These are phyloP conservation scores for Lyophyllum semitale DNA, from an alignment of 768 basidiomycete genomes.

Conservation along the genomic window DNA sequence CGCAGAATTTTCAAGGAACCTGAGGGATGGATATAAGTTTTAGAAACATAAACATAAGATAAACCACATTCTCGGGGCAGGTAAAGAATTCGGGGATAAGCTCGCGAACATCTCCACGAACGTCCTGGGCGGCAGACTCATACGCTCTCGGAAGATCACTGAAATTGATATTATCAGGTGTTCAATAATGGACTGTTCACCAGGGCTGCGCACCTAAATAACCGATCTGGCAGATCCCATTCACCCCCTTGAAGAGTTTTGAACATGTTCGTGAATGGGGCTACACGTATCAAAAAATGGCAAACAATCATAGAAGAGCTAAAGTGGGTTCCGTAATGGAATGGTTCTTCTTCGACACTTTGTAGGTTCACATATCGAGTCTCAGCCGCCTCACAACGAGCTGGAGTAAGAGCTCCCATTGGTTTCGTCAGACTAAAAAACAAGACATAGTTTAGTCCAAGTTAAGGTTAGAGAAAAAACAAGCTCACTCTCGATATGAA, in stretches of 20 bases:
- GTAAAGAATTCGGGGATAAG: conserved; percentile 89
- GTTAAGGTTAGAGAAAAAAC: background rate
- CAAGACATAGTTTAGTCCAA: background rate
- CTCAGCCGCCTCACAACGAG: conserved; percentile 72
- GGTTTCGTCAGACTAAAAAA: conserved; percentile 70
- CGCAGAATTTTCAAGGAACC: conserved; percentile 82
- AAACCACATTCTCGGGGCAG: conserved; percentile 67
- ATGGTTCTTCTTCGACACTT: conserved; percentile 84
- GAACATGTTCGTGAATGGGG: conserved; percentile 94
- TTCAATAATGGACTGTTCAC: background rate
- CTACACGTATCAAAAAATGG: conserved; percentile 87
- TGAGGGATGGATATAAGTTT: conserved; percentile 25
- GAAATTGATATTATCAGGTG: background rate
- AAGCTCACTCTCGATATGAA: conserved; percentile 72
- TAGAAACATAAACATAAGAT: background rate
- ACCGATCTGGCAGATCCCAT: conserved; percentile 89
- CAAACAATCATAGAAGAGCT: conserved; percentile 97
- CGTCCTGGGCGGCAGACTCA: conserved; percentile 80
- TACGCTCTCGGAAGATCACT: conserved; percentile 84
- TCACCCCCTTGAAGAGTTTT: conserved; percentile 92
- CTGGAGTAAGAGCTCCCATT: conserved; percentile 86
- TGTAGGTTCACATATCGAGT: conserved; percentile 74
- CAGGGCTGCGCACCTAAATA: conserved; percentile 62
- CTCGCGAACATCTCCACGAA: conserved; percentile 91
- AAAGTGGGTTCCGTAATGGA: conserved; percentile 94